Conservation (phyloP, 495 filamentous ascomycete species). For the Hypoxylon fragiforme region DNA sequence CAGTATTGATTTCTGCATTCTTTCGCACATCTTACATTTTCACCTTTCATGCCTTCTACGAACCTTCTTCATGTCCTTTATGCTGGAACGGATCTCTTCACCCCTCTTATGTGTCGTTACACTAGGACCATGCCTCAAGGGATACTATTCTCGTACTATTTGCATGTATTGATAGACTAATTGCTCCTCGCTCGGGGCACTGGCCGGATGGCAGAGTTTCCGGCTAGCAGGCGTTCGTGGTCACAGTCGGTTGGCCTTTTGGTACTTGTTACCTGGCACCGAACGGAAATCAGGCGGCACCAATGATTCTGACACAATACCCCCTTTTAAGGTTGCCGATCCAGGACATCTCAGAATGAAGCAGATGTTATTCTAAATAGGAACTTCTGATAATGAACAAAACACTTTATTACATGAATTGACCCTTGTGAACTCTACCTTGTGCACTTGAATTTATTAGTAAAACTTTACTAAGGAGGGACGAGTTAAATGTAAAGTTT, state of each 20-base stretch:
- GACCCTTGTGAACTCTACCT: neutral
- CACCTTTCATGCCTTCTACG: constrained; percentile 31
- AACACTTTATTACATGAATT: constrained; percentile 21
- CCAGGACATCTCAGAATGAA: constrained; percentile 37
- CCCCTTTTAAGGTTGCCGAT: constrained; percentile 38
- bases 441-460: no score
- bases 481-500: no score
- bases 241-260: constrained; percentile 37
- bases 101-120: constrained; percentile 11
- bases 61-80: constrained; percentile 25
- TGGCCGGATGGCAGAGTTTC: constrained; percentile 37
- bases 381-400: constrained; percentile 43
- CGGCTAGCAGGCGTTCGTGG: constrained; percentile 41
- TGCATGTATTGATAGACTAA: constrained; percentile 46
- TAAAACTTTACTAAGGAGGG: no score
- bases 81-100: constrained; percentile 34
- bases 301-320: constrained; percentile 41
- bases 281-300: constrained; percentile 42
- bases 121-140: constrained; percentile 19
- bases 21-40: constrained; percentile 19
- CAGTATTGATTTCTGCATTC: constrained; percentile 44
- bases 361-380: constrained; percentile 37
- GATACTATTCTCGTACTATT: constrained; percentile 25
- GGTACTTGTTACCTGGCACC: constrained; percentile 39
- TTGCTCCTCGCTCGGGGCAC: constrained; percentile 36